Percentiles rank a stretch among this genome's conserved stretches.
Conservation (phyloP, 192 early-diverging fungal species). For the Obelidium mucronatum region DNA sequence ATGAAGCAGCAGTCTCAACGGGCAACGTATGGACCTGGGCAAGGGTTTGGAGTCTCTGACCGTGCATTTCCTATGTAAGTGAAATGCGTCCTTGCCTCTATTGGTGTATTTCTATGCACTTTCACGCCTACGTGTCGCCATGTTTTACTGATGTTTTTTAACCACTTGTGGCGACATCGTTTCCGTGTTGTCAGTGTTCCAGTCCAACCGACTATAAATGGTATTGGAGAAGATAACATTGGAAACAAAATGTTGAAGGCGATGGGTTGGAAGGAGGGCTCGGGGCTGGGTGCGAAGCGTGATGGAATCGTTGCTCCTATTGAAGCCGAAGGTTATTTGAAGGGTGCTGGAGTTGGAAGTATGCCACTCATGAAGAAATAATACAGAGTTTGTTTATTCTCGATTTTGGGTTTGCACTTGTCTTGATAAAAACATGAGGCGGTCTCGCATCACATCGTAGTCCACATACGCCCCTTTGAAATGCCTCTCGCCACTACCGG, state of each 20-base stretch:
- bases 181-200: slow-evolving; percentile 1
- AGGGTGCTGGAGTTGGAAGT: slow-evolving; percentile 31
- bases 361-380: too few species aligned
- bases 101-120: too few species aligned
- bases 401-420: too few species aligned
- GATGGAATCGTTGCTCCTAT: slow-evolving; percentile 49
- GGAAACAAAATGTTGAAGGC: slow-evolving; percentile 66
- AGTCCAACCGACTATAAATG: not conserved
- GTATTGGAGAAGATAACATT: slow-evolving; percentile 64
- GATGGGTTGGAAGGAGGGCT: slow-evolving; percentile 75
- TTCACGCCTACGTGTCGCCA: too few species aligned
- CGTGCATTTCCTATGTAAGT: slow-evolving; percentile 26
- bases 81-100: too few species aligned
- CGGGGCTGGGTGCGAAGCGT: slow-evolving; percentile 53
- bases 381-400: too few species aligned
- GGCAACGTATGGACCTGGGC: slow-evolving; percentile 10
- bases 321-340: slow-evolving; percentile 16
- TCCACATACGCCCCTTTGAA: slow-evolving; percentile 73
- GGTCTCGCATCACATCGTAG: slow-evolving; percentile 63
- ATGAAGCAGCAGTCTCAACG: not conserved
- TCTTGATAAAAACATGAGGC: slow-evolving; percentile 14
- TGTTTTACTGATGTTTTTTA: too few species aligned
- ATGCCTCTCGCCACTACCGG: slow-evolving; percentile 72
- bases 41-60: slow-evolving; percentile 21
- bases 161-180: too few species aligned